Conservation (phyloP, 805 yeast species). For the Lachancea mirantina region DNA sequence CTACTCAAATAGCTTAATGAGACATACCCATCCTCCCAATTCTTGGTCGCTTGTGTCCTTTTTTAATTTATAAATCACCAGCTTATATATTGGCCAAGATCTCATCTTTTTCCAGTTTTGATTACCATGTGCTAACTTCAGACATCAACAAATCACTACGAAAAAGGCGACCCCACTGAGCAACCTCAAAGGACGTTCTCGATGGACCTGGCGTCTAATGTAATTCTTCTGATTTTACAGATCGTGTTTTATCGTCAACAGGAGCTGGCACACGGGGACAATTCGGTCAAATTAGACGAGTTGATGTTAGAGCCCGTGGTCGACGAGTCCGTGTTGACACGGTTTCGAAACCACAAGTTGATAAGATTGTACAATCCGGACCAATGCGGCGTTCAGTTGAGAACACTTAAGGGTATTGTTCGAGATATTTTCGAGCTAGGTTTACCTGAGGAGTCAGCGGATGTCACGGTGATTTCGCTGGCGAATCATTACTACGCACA, state of each 20-base stretch:
- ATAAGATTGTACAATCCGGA: conserved; percentile 23
- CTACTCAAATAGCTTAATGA: too few relatives aligned
- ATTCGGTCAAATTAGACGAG: conserved; percentile 12
- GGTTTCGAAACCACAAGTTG: conserved; percentile 20
- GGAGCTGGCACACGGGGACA: conserved; percentile 16
- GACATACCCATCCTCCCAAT: too few relatives aligned
- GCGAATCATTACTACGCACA: conserved; percentile 25
- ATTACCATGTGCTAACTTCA: too few relatives aligned
- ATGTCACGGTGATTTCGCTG: conserved; percentile 18
- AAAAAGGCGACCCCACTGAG: too few relatives aligned
- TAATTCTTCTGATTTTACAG: conserved; percentile 23
- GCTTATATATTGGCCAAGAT: too few relatives aligned
- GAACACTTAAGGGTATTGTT: conserved; percentile 19
- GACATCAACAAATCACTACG: too few relatives aligned
- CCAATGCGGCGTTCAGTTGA: conserved; percentile 13
- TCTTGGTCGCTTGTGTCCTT: too few relatives aligned
- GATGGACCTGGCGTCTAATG: conserved; percentile 6
- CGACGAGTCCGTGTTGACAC: conserved; percentile 16
- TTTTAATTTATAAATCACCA: too few relatives aligned
- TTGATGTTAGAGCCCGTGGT: conserved; percentile 23
- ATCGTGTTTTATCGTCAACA: conserved; percentile 25
- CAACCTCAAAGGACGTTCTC: too few relatives aligned
- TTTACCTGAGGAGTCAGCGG: conserved; percentile 10
- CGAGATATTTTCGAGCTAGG: conserved; percentile 19
- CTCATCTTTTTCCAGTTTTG: too few relatives aligned